Evolutionary conservation across 495 filamentous ascomycete species (phyloP), one percentile per base, ranked within the genome.

Genomic region (Neurospora terricola): DNA sequence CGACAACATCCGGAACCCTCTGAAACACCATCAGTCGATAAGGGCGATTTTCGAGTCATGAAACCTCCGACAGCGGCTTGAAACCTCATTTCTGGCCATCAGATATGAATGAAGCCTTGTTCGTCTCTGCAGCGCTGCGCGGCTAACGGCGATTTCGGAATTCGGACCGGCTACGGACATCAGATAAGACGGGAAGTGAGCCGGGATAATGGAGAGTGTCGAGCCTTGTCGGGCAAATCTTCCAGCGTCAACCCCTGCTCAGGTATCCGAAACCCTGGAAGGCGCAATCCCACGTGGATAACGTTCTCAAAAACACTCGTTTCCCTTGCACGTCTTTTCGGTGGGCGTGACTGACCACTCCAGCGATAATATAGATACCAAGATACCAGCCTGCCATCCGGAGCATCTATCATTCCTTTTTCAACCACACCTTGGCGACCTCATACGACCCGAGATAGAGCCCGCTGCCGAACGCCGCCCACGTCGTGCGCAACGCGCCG

Each of bases 391-490:
- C 54, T 34, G 12, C 14, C 54, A 66, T 66, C 54, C 30, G 54
- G 27, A 66, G 14, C 54, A 8, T 66, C 27, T 18, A 62, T 66
- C 54, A 66, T 36, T 66, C 54, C 12, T 34, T 37, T 45, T 83
- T 85, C 74, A 97, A 82, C 84, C 89, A 93, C 42, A 90, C 82
- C 75, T 93, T 87, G 36, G 91, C 91, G 72, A 89, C 90, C 80
- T 98, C 93, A 82, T 97, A 97, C 23, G 91, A 89, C 21, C 93
- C 91, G 12, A 98, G 83, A 86, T 97, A 97, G 38, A 97, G 79
- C 9, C 94, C 93, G 75, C 91, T 89, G 8, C 93, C 91, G 16
- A 96, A 72, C 14, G 91, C 89, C 36, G 94, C 94, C 94, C 94
- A 97, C 3, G 86, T 85, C n/a, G 86, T 87, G 70, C 94, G 88